These are phyloP conservation scores for Rhodotorula mucilaginosa DNA, from an alignment of 1,284 basidiomycete genomes.

Conservation along the genomic window DNA sequence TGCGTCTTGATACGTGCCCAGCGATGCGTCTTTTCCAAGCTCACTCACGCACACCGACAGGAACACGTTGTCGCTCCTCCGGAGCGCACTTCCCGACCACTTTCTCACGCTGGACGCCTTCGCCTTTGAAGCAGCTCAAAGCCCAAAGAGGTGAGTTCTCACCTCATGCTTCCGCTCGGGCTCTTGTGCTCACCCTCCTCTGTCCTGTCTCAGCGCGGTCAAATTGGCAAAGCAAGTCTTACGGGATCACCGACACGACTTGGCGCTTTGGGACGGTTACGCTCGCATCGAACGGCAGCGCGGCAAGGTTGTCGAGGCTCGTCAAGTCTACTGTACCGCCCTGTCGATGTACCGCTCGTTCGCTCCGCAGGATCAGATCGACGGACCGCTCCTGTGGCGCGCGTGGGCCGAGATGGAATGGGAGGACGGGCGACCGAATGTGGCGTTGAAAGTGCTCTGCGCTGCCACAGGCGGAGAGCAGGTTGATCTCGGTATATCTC, in stretches of 20 bases:
- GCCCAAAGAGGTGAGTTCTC: conserved; percentile 59
- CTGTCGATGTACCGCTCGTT: conserved; percentile 46
- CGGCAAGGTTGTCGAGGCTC: conserved; percentile 66
- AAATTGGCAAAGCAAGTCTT: conserved; percentile 72
- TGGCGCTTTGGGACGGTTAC: conserved; percentile 75
- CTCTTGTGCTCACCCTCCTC: not conserved
- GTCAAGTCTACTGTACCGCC: conserved; percentile 74
- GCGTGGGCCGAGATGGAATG: conserved; percentile 89
- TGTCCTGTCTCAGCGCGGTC: conserved; percentile 57
- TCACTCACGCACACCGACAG: conserved; percentile 23
- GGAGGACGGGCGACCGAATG: conserved; percentile 60
- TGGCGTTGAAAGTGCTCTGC: conserved; percentile 61
- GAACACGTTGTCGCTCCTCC: conserved; percentile 43
- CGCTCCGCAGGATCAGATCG: conserved; percentile 29
- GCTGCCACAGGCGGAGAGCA: conserved; percentile 39
- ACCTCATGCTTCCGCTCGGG: conserved; percentile 22
- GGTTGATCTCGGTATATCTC: conserved; percentile 20
- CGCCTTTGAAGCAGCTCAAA: conserved; percentile 63
- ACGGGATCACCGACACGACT: conserved; percentile 62
- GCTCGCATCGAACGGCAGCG: conserved; percentile 73
- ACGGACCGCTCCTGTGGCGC: conserved; percentile 62
- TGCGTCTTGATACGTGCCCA: conserved; percentile 15
- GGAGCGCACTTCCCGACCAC: conserved; percentile 47
- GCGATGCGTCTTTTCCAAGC: not conserved
- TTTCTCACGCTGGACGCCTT: conserved; percentile 49